These are phyloP conservation scores for Suillus lakei DNA, from an alignment of 768 basidiomycete species.

Conservation along the genomic window DNA sequence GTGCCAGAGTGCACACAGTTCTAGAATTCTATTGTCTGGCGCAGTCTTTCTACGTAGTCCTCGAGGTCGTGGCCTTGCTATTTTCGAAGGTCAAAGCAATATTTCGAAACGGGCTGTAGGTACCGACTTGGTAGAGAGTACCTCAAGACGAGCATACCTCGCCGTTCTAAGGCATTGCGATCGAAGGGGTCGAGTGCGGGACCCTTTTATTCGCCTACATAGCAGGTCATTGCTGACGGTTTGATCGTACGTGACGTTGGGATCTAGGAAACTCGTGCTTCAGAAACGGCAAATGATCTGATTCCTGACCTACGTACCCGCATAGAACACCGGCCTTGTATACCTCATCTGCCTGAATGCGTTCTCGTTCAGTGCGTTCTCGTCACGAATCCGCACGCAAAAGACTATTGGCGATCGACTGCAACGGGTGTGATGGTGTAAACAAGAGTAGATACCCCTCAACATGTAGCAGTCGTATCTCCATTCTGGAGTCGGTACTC, in stretches of 20 bases:
- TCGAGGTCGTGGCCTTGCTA: neutral
- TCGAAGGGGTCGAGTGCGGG: neutral
- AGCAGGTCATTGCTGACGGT: neutral
- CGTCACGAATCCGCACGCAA: conserved; percentile 72
- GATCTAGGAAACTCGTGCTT: conserved; percentile 47
- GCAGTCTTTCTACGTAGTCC: neutral
- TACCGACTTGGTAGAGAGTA: neutral
- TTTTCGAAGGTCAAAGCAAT: neutral
- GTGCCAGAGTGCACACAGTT: neutral
- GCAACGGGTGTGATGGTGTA: conserved; percentile 71
- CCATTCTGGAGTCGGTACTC: conserved; percentile 61
- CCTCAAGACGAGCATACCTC: neutral
- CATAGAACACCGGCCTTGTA: conserved; percentile 66
- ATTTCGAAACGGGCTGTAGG: neutral
- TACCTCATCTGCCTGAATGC: conserved; percentile 80
- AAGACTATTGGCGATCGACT: conserved; percentile 72
- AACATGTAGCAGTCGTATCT: conserved; percentile 82
- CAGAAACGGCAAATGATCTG: neutral
- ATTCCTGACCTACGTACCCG: conserved; percentile 49
- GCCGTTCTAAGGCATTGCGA: neutral
- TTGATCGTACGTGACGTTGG: conserved; percentile 62
- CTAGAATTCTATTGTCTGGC: neutral
- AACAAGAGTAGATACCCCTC: conserved; percentile 69
- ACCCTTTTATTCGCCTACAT: neutral
- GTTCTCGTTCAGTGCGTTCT: conserved; percentile 69